A percentile compares a stretch with the other conserved stretches of the same genome.
Conservation (phyloP, 306 rosid species). For the Amphicarpaea edgeworthii region DNA sequence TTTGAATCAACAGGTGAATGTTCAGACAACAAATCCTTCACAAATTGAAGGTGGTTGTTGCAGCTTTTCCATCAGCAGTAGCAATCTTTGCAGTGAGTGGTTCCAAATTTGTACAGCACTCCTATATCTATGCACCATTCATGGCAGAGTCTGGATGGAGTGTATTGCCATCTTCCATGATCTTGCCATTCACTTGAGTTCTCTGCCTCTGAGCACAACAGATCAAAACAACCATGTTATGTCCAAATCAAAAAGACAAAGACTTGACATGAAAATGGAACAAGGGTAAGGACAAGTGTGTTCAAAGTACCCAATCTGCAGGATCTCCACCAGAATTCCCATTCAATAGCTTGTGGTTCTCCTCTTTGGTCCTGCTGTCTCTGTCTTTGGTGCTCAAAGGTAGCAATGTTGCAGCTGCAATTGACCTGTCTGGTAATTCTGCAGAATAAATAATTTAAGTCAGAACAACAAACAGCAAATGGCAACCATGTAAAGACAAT, state of each 20-base stretch:
- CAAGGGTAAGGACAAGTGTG: constrained; percentile 23
- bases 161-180: constrained; percentile 74
- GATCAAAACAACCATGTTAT: constrained; percentile 35
- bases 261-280: constrained; percentile 39
- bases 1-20: constrained; percentile 37
- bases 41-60: constrained; percentile 47
- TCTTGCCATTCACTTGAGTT: constrained; percentile 93
- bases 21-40: constrained; percentile 44
- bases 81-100: constrained; percentile 44
- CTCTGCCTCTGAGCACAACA: constrained; percentile 92
- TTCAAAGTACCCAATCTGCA: constrained; percentile 78
- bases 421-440: constrained; percentile 92
- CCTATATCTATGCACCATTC: constrained; percentile 68
- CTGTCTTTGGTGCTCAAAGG: constrained; percentile 84
- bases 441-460: constrained; percentile 50
- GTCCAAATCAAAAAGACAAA: constrained; percentile 38
- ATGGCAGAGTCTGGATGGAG: constrained; percentile 71
- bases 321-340: constrained; percentile 89
- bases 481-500: constrained; percentile 30
- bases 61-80: constrained; percentile 44
- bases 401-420: constrained; percentile 60
- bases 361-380: constrained; percentile 81
- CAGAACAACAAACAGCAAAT: constrained; percentile 38
- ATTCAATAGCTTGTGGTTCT: constrained; percentile 88
- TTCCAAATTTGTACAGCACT: constrained; percentile 47